Conservation (phyloP, 306 rosid species). For the Sechiopsis laciniata region DNA sequence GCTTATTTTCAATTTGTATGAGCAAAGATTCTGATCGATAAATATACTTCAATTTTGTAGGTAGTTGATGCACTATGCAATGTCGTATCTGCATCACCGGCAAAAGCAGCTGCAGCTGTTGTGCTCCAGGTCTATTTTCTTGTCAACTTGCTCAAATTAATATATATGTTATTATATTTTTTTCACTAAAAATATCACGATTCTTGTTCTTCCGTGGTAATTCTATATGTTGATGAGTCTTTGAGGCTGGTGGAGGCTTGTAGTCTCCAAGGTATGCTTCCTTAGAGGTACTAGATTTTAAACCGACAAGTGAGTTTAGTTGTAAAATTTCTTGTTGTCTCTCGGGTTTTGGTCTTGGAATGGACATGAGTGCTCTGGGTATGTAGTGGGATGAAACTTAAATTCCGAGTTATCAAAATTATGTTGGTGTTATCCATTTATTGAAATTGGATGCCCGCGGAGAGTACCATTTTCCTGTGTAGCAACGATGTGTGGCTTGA, state of each 20-base stretch:
- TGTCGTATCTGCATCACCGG: conserved; percentile 86
- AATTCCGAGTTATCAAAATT: no score
- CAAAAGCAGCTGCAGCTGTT: conserved; percentile 90
- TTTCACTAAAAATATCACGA: neutral
- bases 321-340: no score
- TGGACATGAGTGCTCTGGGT: no score
- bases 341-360: no score
- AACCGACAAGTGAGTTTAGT: no score
- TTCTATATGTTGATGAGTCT: neutral
- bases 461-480: no score
- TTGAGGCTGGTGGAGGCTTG: no score
- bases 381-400: no score
- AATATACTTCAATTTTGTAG: conserved; percentile 29
- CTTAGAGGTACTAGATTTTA: no score
- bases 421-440: neutral
- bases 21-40: neutral
- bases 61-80: conserved; percentile 96
- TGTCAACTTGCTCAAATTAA: conserved; percentile 2
- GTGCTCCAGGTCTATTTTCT: conserved; percentile 76
- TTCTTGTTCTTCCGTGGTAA: neutral
- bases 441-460: neutral
- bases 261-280: no score
- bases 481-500: neutral
- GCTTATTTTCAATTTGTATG: neutral
- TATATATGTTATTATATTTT: neutral